Evolutionary conservation across 2,329 filamentous ascomycete species (phyloP).

Genomic region (Xylaria sp.): DNA sequence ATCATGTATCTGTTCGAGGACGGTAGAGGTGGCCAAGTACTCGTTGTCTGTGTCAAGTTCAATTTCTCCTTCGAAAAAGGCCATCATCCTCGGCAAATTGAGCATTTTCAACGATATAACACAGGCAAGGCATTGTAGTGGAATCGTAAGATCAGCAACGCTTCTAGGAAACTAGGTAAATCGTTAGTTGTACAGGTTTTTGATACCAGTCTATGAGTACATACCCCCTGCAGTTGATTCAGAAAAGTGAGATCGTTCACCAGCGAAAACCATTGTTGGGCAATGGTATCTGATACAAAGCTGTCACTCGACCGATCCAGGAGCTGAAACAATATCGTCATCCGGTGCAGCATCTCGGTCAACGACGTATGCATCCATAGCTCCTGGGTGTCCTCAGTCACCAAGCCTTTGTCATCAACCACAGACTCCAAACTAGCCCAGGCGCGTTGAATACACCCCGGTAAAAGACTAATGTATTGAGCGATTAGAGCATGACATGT

Average conservation of each 20-base stretch:
- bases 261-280: slow-evolving; percentile 79
- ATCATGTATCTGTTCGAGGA: slow-evolving; percentile 78
- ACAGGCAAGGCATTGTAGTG: slow-evolving; percentile 76
- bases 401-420: slow-evolving; percentile 59
- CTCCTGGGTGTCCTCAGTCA: slow-evolving; percentile 44
- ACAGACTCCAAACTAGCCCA: slow-evolving; percentile 61
- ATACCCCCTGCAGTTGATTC: slow-evolving; percentile 68
- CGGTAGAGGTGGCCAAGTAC: slow-evolving; percentile 76
- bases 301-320: slow-evolving; percentile 67
- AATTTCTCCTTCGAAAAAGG: slow-evolving; percentile 63
- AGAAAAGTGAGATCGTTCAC: slow-evolving; percentile 78
- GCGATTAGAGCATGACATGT: slow-evolving; percentile 59
- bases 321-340: slow-evolving; percentile 79
- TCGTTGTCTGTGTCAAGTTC: slow-evolving; percentile 57
- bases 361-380: slow-evolving; percentile 51
- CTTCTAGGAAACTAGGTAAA: slow-evolving; percentile 40
- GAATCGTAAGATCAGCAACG: slow-evolving; percentile 62
- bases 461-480: slow-evolving; percentile 60
- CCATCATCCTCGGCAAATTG: slow-evolving; percentile 69
- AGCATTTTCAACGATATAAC: slow-evolving; percentile 78
- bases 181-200: slow-evolving; percentile 54
- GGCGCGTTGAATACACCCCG: slow-evolving; percentile 61
- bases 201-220: slow-evolving; percentile 37
- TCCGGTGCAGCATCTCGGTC: slow-evolving; percentile 77
- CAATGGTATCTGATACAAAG: slow-evolving; percentile 67